Base-by-base conservation (phyloP, 257 asterid species). In the Sherardia arvensis region DNA sequence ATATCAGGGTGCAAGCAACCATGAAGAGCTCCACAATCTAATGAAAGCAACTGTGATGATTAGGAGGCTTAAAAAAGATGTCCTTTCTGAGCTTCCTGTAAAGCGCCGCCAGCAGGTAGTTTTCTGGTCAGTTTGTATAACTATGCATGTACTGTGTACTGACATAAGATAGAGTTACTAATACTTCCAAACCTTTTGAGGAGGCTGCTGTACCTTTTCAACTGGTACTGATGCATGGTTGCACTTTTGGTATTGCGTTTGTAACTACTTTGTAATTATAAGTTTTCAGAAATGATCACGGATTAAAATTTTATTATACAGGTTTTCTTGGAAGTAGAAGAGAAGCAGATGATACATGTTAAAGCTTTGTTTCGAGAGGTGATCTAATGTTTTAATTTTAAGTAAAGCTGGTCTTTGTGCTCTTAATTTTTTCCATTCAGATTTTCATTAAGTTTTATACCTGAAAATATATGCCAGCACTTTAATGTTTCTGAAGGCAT, bases 1-100 rank as follows among this genome's bases (percentile, higher is more conserved):
- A 69, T 92, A 89, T 77, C 97, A 89, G 85, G 99, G 99, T 75
- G 95, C 99, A 70, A 89, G 97, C 70, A 92, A 92, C 77, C 97
- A 80, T 32, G 99, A 92, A 66, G 99, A 89, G 91, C 85, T 92
- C 74, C 97, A 92, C 77, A 89, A 84, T 78, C 76, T 92, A 81
- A 89, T 92, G 81, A 92, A 92, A 80, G 87, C 96, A 58, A 92
- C 96, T 27, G 72, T 85, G 64, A 89, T 92, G 99, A 85, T 92
- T 70, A 91, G 97, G 38, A 85, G 99, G 60, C 94, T 92, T 25
- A 92, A 92, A 82, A 92, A 87, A 73, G 99, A 92, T 76, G 99
- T 92, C 70, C 97, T 92, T 62, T 43, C 88, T 40, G 90, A 92
- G 83, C 95, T 92, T 70, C 99, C 99, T 27, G 76, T 75, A 76